These are phyloP conservation scores for Dioszegia hungarica DNA, from an alignment of 768 basidiomycete species.

Conservation along the genomic window DNA sequence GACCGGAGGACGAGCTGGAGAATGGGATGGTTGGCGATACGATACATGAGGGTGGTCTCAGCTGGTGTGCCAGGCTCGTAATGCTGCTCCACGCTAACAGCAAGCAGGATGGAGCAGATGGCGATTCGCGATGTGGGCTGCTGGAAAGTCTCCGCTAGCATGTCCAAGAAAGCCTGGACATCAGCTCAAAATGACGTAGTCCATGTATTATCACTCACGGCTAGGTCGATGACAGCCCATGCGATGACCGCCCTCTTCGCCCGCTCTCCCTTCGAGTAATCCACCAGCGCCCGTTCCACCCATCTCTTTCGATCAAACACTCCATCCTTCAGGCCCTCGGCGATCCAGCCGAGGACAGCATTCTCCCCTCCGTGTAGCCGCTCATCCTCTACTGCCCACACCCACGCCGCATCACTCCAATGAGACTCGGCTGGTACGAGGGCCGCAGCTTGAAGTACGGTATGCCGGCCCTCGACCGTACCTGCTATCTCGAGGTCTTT, in stretches of 20 bases:
- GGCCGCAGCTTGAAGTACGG: constrained; percentile 2
- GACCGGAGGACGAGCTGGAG: constrained; percentile 12
- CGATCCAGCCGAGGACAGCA: background rate
- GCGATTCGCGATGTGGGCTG: constrained; percentile 4
- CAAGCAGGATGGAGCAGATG: background rate
- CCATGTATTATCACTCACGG: constrained; percentile 4
- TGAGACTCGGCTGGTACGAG: background rate
- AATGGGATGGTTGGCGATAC: constrained; percentile 7
- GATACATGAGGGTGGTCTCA: constrained; percentile 9
- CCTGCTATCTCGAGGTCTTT: background rate
- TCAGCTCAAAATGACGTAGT: background rate
- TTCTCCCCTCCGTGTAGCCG: background rate
- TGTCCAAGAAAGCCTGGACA: constrained; percentile 1
- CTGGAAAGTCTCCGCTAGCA: background rate
- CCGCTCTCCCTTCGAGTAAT: background rate
- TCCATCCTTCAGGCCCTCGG: background rate
- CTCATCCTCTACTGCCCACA: constrained; percentile 1
- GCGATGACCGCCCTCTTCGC: background rate
- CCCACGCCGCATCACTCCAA: constrained; percentile 1
- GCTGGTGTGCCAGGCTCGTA: constrained; percentile 20
- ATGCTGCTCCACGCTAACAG: constrained; percentile 1
- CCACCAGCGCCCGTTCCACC: background rate
- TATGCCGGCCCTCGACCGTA: background rate
- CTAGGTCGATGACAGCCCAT: constrained; percentile 10
- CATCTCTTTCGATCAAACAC: background rate